Base-by-base conservation (phyloP, 1,139 yeast species). In the Candida frijolesensis region DNA sequence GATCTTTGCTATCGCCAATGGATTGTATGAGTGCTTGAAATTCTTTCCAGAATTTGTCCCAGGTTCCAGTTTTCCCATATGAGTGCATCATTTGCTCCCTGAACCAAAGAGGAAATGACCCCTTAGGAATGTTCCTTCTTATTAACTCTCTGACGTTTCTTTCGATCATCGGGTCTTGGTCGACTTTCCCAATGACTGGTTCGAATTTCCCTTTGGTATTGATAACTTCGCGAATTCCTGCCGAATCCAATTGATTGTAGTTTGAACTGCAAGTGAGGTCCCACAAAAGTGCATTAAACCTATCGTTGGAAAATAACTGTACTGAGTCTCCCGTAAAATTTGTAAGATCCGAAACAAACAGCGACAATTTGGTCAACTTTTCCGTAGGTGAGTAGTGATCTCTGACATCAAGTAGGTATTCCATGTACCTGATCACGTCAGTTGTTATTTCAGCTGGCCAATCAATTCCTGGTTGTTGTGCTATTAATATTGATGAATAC, bases 21-120 rank as follows among this genome's bases (percentile, higher is more conserved):
- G 44, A 42, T 40, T 51, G 54, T 27, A 49, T 45, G 12, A 56
- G 47, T 1, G 56, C 51, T 22, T 71, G 66, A 79, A 79, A 75
- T 45, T 70, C 65, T n/a, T 55, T 55, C 80, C 80, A 76, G 58
- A 76, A 76, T 41, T 60, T 58, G 2, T 54, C 52, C 79, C 79
- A 75, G 34, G 69, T 60, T 2, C 70, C 69, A 14, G 75, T 65
- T 52, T 72, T 74, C 1, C 80, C 81, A 50, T 68, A 73, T 1
- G 74, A 66, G 51, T 66, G 65, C 44, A 76, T 64, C 14, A 71
- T 59, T 19, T 72, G 59, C 52, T 76, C 80, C 43, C 66, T 62
- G 47, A 66, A 62, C 14, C 67, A 60, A 15, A 51, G 41, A 7
- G 63, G 58, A 8, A 55, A 45, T 2, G 44, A 22, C 18, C 46